phyloP scores from a whole-genome alignment of 75 land plant genomes.

The Selaginella tamariscina region DNA sequence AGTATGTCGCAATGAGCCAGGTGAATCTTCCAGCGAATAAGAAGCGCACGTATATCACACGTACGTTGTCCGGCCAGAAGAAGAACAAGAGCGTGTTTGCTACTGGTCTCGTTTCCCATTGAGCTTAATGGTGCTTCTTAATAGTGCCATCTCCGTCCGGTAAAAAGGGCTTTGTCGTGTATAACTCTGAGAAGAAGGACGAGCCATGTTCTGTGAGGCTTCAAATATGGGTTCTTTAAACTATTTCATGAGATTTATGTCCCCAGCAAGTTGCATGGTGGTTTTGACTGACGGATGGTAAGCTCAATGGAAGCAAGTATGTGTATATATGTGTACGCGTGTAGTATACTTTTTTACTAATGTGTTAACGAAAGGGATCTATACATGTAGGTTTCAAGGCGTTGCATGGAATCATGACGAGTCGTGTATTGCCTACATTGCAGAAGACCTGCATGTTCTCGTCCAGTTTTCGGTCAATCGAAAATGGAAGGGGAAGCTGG shows the following conservation, averaged over 20 bases:
- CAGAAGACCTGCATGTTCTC: slow-evolving; percentile 61
- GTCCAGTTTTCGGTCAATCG: slow-evolving; percentile 42
- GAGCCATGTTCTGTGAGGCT: slow-evolving; percentile 39
- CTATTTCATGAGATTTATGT: slow-evolving; percentile 59
- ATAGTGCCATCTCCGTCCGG: slow-evolving; percentile 94
- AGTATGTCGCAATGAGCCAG: slow-evolving; percentile 70
- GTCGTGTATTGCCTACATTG: slow-evolving; percentile 71
- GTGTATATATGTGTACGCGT: too few relatives aligned
- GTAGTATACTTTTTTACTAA: background rate
- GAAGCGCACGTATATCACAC: slow-evolving; percentile 49
- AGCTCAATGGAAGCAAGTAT: too few relatives aligned
- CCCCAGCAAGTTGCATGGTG: slow-evolving; percentile 70
- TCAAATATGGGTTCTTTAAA: slow-evolving; percentile 72
- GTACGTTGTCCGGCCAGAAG: slow-evolving; percentile 32
- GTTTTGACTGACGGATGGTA: slow-evolving; percentile 90
- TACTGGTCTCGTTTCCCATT: slow-evolving; percentile 91
- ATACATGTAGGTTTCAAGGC: slow-evolving; percentile 78
- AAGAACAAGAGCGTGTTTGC: slow-evolving; percentile 2
- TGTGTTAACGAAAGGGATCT: too few relatives aligned
- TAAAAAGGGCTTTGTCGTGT: slow-evolving; percentile 66
- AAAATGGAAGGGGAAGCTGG: slow-evolving; percentile 39
- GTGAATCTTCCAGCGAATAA: slow-evolving; percentile 64
- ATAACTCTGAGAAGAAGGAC: slow-evolving; percentile 46
- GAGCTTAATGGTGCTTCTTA: slow-evolving; percentile 62
- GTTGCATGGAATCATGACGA: slow-evolving; percentile 87